These are phyloP conservation scores for Clathrospora elynae DNA, from an alignment of 2,329 filamentous ascomycete genomes.

Conservation along the genomic window DNA sequence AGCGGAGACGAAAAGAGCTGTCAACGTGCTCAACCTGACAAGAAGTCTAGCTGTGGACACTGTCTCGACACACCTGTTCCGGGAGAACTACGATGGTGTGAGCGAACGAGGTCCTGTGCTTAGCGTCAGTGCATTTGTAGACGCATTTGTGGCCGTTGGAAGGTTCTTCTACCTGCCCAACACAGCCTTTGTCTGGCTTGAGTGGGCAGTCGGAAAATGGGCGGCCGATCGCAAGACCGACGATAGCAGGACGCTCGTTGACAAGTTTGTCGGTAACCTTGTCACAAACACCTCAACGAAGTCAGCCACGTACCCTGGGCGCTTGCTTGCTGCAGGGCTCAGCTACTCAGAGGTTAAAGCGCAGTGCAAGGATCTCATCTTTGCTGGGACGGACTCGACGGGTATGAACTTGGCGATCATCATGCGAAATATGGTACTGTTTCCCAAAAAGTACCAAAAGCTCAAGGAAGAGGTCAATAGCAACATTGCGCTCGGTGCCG, in stretches of 20 bases:
- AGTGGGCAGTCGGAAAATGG: slow-evolving; percentile 46
- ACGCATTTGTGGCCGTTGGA: slow-evolving; percentile 60
- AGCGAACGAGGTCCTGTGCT: slow-evolving; percentile 40
- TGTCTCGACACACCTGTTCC: slow-evolving; percentile 61
- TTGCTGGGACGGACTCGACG: slow-evolving; percentile 39
- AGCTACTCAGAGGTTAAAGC: slow-evolving; percentile 53
- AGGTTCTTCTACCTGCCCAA: slow-evolving; percentile 60
- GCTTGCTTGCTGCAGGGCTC: slow-evolving; percentile 54
- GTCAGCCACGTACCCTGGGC: slow-evolving; percentile 55
- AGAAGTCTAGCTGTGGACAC: slow-evolving; percentile 60
- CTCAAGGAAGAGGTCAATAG: slow-evolving; percentile 27
- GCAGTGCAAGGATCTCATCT: slow-evolving; percentile 59
- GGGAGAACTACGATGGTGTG: slow-evolving; percentile 56
- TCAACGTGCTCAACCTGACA: slow-evolving; percentile 58
- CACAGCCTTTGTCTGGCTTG: slow-evolving; percentile 48
- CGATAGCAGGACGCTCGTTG: slow-evolving; percentile 49
- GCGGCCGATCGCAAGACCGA: slow-evolving; percentile 41
- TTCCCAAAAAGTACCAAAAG: slow-evolving; percentile 27
- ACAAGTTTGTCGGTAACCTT: slow-evolving; percentile 51
- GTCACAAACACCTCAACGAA: slow-evolving; percentile 42
- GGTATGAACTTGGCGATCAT: slow-evolving; percentile 38
- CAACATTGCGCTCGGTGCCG: slow-evolving; percentile 15
- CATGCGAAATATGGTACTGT: slow-evolving; percentile 22
- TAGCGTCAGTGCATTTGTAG: slow-evolving; percentile 58
- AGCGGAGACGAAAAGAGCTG: slow-evolving; percentile 31